These are phyloP conservation scores for Musa beccarii DNA, from an alignment of 176 grass and related monocot species.

Conservation along the genomic window DNA sequence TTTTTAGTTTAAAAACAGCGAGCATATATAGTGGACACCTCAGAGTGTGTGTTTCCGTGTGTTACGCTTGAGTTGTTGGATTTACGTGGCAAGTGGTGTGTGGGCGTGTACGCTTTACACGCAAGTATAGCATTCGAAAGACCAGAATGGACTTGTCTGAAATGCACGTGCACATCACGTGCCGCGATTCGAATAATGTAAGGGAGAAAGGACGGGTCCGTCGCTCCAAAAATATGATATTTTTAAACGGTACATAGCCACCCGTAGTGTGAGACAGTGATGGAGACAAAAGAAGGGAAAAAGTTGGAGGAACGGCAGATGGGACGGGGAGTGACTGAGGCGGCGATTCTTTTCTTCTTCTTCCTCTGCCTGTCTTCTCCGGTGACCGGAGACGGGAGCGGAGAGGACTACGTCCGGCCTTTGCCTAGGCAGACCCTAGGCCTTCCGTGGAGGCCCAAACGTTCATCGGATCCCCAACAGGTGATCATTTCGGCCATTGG, in stretches of 20 bases:
- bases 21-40: too few species aligned
- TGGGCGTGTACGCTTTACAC: too few species aligned
- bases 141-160: too few species aligned
- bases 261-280: too few species aligned
- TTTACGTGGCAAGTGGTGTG: neutral
- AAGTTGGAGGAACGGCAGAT: neutral
- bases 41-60: neutral
- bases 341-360: slow-evolving; percentile 7
- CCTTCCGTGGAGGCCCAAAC: slow-evolving; percentile 30
- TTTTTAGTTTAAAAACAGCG: neutral
- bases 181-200: too few species aligned
- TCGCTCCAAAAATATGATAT: too few species aligned
- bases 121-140: too few species aligned
- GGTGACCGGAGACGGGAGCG: slow-evolving; percentile 19
- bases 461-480: slow-evolving; percentile 45
- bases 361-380: slow-evolving; percentile 4
- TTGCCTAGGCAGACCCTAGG: slow-evolving; percentile 33
- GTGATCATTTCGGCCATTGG: slow-evolving; percentile 13
- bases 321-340: neutral
- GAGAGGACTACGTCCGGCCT: slow-evolving; percentile 56
- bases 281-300: neutral
- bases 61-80: neutral
- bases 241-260: too few species aligned
- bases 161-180: too few species aligned
- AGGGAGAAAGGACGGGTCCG: too few species aligned